These are phyloP conservation scores for Hymenoscyphus albidus DNA, from an alignment of 2,329 filamentous ascomycete genomes.

Conservation along the genomic window DNA sequence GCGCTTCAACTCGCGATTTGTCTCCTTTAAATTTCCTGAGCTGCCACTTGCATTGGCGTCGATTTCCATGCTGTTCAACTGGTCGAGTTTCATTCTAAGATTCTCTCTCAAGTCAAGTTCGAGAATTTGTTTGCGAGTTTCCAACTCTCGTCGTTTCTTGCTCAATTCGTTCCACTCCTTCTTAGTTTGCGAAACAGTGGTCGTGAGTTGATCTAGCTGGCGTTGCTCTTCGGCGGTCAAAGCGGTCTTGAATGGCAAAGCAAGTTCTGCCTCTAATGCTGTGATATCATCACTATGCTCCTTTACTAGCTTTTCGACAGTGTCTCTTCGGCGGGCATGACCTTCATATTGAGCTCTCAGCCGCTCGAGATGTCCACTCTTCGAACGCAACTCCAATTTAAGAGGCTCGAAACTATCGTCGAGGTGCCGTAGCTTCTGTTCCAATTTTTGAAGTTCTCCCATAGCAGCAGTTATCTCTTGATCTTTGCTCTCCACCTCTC, in stretches of 20 bases:
- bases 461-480: slow-evolving; percentile 87
- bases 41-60: slow-evolving; percentile 62
- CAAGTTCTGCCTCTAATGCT: slow-evolving; percentile 75
- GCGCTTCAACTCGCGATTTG: slow-evolving; percentile 76
- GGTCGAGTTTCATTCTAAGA: slow-evolving; percentile 79
- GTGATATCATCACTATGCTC: slow-evolving; percentile 70
- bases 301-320: slow-evolving; percentile 71
- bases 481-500: slow-evolving; percentile 71
- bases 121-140: slow-evolving; percentile 75
- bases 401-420: slow-evolving; percentile 81
- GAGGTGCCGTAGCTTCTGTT: slow-evolving; percentile 72
- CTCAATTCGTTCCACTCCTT: slow-evolving; percentile 74
- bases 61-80: slow-evolving; percentile 72
- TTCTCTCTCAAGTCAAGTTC: slow-evolving; percentile 90
- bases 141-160: slow-evolving; percentile 68
- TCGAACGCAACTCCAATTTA: slow-evolving; percentile 69
- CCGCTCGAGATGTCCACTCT: slow-evolving; percentile 69
- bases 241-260: slow-evolving; percentile 87
- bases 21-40: slow-evolving; percentile 68
- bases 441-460: slow-evolving; percentile 76
- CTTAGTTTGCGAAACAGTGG: slow-evolving; percentile 67
- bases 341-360: slow-evolving; percentile 70
- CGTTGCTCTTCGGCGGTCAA: slow-evolving; percentile 78
- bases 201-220: slow-evolving; percentile 68
- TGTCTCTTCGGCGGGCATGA: slow-evolving; percentile 60